Evolutionary conservation across 352 stramenopile species (phyloP).

Genomic region (Phytophthora pistaciae): DNA sequence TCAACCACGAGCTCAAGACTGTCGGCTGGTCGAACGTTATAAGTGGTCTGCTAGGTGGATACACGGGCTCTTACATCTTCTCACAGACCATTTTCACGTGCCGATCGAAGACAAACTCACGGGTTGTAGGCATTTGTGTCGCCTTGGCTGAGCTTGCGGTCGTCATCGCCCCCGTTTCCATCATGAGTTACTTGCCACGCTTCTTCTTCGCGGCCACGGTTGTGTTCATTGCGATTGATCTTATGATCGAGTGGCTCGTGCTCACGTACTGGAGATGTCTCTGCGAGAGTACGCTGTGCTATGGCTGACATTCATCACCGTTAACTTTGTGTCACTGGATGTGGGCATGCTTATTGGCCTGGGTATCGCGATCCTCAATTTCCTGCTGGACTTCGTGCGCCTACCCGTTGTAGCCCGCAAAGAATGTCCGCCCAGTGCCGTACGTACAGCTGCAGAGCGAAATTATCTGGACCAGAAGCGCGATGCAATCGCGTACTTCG

Average conservation of each 20-base stretch:
- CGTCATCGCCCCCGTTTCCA: slow-evolving; percentile 90
- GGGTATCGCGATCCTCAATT: slow-evolving; percentile 84
- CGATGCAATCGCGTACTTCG: slow-evolving; percentile 75
- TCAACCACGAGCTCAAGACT: slow-evolving; percentile 93
- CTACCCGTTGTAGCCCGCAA: slow-evolving; percentile 64
- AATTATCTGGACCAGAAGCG: slow-evolving; percentile 61
- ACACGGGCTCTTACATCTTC: slow-evolving; percentile 99
- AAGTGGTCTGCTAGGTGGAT: slow-evolving; percentile 95
- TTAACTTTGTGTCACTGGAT: slow-evolving; percentile 94
- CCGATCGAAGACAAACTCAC: slow-evolving; percentile 89
- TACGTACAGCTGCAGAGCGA: slow-evolving; percentile 59
- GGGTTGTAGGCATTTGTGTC: slow-evolving; percentile 92
- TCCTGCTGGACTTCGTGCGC: slow-evolving; percentile 73
- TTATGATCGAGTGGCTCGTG: slow-evolving; percentile 97
- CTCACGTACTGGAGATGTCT: slow-evolving; percentile 76
- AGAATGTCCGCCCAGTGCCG: slow-evolving; percentile 49
- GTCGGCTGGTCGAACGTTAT: slow-evolving; percentile 97
- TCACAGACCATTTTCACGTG: slow-evolving; percentile 98
- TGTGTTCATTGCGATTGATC: slow-evolving; percentile 97
- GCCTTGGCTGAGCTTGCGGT: slow-evolving; percentile 86
- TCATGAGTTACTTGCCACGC: slow-evolving; percentile 95
- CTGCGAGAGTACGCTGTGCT: slow-evolving; percentile 93
- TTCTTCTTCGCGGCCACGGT: slow-evolving; percentile 98
- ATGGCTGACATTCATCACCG: slow-evolving; percentile 92
- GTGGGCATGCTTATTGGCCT: slow-evolving; percentile 95